Evolutionary conservation across 345 rosid genomes (phyloP), one percentile per base, ranked within the genome.

Genomic region (Acer yangbiense): DNA sequence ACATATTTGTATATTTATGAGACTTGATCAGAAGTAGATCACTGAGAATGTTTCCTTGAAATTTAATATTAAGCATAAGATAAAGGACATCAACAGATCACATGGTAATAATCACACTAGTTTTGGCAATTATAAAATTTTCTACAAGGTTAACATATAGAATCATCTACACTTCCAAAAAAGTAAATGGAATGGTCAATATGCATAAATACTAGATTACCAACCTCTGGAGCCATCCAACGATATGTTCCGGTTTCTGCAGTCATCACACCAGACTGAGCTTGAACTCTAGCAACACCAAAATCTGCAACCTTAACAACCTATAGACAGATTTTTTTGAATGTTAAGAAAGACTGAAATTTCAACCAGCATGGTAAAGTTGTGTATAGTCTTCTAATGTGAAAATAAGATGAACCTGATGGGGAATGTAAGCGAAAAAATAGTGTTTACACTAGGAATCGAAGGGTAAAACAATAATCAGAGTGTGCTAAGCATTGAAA

Each of bases 221-320:
- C 81, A 76, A 91, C 95, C 92, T 91, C 95, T 21, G 93, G 95
- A 76, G 95, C 95, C 95, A 91, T 91, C 95, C 95, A 91, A 29
- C 93, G 90, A 70, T 91, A 91, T 4, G 93, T 89, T 73, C 95
- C 95, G 65, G 93, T 91, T 86, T 91, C 95, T 20, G 91, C 93
- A 32, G 95, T 91, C 95, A 91, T 91, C 74, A 88, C 87, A 27
- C 93, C 95, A 55, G 91, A 74, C 75, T 75, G 87, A 76, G 80
- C 79, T 78, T 88, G 86, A 77, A 91, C 88, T 83, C 90, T 87
- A 75, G 95, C 93, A 81, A 91, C 87, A 69, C 93, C 95, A 83
- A 91, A 91, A 83, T 91, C 95, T 20, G 93, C 88, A 78, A 91
- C 86, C 82, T 91, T 91, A 43, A 88, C 92, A 27, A 83, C 89